Conservation (phyloP, 2,329 filamentous ascomycete species). For the Mycosphaerelloides madeirae region DNA sequence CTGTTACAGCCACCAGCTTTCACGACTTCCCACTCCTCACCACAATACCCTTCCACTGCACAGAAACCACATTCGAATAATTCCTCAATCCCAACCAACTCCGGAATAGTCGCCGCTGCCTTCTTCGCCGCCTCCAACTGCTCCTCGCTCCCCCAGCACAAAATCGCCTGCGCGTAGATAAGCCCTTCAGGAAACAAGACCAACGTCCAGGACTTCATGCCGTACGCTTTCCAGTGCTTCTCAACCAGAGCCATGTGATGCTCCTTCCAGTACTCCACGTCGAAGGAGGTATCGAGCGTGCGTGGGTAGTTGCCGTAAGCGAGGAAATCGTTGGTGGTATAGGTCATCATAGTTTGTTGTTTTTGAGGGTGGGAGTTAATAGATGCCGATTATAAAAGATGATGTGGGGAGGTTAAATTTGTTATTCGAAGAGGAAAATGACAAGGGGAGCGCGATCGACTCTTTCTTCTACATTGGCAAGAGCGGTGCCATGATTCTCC, state of each 20-base stretch:
- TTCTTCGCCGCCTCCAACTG: constrained; percentile 16
- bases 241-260: constrained; percentile 42
- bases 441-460: too few species aligned
- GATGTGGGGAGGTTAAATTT: too few species aligned
- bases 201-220: constrained; percentile 32
- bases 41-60: constrained; percentile 12
- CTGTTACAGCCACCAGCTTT: not conserved
- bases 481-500: too few species aligned
- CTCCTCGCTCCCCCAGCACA: constrained; percentile 18
- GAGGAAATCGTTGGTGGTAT: not conserved
- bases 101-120: constrained; percentile 14
- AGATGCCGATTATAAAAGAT: too few species aligned
- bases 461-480: too few species aligned
- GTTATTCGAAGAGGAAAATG: too few species aligned
- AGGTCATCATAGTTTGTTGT: too few species aligned
- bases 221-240: constrained; percentile 34
- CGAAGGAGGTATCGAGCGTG: constrained; percentile 33
- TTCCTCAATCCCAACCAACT: constrained; percentile 16
- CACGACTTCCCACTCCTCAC: not conserved
- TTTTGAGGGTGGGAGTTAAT: too few species aligned
- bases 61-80: constrained; percentile 16
- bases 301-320: constrained; percentile 4
- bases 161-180: constrained; percentile 18
- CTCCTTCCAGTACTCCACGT: constrained; percentile 44
- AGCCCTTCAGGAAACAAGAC: constrained; percentile 16